Conservation (phyloP, 495 filamentous ascomycete genomes). For the Penicillium maclennaniae region DNA sequence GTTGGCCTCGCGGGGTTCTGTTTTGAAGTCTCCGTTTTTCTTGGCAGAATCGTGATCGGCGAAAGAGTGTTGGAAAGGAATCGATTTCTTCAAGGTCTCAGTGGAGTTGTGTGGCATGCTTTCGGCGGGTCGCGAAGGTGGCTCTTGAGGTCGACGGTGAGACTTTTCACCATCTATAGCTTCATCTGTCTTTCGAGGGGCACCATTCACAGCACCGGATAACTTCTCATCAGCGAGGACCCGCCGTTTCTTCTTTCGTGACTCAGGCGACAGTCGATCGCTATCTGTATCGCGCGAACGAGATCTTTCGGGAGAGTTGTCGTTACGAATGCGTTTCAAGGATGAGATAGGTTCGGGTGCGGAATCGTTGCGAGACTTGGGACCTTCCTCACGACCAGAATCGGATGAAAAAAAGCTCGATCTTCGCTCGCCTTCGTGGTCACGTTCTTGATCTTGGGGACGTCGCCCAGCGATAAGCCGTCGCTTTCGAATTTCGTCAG, state of each 20-base stretch:
- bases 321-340: slow-evolving; percentile 62
- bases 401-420: slow-evolving; percentile 42
- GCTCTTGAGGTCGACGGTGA: slow-evolving; percentile 25
- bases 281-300: slow-evolving; percentile 47
- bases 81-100: slow-evolving; percentile 20
- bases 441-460: slow-evolving; percentile 38
- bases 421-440: slow-evolving; percentile 35
- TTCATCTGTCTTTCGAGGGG: slow-evolving; percentile 27
- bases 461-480: slow-evolving; percentile 44
- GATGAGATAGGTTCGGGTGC: slow-evolving; percentile 25
- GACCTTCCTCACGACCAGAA: slow-evolving; percentile 38
- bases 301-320: slow-evolving; percentile 62
- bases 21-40: slow-evolving; percentile 21
- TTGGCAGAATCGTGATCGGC: slow-evolving; percentile 27
- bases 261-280: slow-evolving; percentile 33
- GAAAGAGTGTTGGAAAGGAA: slow-evolving; percentile 3
- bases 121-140: slow-evolving; percentile 12
- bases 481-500: slow-evolving; percentile 39
- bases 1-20: slow-evolving; percentile 28
- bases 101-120: slow-evolving; percentile 5
- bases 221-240: slow-evolving; percentile 43
- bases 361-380: slow-evolving; percentile 33
- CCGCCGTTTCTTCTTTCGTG: slow-evolving; percentile 48
- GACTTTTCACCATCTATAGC: slow-evolving; percentile 20
- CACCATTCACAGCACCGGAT: slow-evolving; percentile 30